Conservation (phyloP, 768 basidiomycete genomes). For the Suillus subluteus region DNA sequence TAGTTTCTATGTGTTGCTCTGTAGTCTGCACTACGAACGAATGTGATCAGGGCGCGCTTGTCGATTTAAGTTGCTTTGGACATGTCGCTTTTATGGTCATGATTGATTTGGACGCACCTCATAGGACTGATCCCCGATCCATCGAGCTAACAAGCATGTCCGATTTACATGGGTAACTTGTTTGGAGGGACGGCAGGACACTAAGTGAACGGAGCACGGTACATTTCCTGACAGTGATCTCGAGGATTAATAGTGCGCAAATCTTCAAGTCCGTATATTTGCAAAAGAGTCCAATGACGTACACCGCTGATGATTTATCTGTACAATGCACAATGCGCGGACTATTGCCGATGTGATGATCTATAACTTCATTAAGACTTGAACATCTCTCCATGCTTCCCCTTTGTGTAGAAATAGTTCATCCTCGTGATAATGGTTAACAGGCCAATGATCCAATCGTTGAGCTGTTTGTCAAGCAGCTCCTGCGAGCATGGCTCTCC, state of each 20-base stretch:
- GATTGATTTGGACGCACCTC: not conserved
- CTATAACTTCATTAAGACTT: conserved; percentile 2
- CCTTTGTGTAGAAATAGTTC: conserved; percentile 56
- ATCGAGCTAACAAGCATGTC: not conserved
- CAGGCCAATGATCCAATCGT: conserved; percentile 65
- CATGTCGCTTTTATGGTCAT: not conserved
- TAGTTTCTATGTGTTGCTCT: too few relatives aligned
- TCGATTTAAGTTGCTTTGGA: not conserved
- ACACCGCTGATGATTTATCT: not conserved
- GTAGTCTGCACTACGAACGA: not conserved
- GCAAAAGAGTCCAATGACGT: not conserved
- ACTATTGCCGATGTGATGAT: conserved; percentile 3
- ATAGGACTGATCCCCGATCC: not conserved
- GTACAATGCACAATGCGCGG: not conserved
- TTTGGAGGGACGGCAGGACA: not conserved
- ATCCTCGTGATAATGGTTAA: conserved; percentile 53
- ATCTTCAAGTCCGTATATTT: not conserved
- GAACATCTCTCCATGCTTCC: conserved; percentile 50
- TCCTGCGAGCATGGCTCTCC: conserved; percentile 51
- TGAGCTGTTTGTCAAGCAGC: conserved; percentile 56
- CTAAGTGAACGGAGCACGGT: not conserved
- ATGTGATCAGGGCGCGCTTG: too few relatives aligned
- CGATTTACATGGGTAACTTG: not conserved
- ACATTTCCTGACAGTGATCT: not conserved
- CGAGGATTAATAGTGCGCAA: not conserved